Evolutionary conservation across 1,284 basidiomycete genomes (phyloP), one percentile per base, ranked within the genome.

Genomic region (Golubevia pallescens): DNA sequence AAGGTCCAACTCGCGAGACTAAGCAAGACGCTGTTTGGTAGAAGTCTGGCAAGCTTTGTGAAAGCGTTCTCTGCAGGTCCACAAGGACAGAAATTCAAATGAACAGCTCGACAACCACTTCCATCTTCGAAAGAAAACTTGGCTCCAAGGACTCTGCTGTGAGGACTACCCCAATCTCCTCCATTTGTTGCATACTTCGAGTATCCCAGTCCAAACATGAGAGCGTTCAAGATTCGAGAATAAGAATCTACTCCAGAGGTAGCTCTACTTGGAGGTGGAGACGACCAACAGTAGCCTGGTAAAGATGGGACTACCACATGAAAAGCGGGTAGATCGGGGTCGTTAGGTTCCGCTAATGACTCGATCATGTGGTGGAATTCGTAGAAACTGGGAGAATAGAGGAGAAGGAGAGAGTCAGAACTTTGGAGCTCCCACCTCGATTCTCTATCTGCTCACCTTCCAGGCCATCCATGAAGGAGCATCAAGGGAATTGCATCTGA

Each of bases 41-140:
- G 38, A 4, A 60, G 21, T n/a, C 19, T 52, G n/a, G 68, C 57
- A 67, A 76, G 71, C 59, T 73, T 73, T 65, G 55, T 63, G 13
- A 75, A 20, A 1, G 34, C 3, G 34, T 10, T 38, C 3, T 70
- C 70, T 21, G 63, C 62, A 20, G 73, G 67, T 20, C 71, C 63
- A 19, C 70, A 68, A 23, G 77, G 77, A 61, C 74, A 78, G 52
- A 79, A 79, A 67, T 79, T 79, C 67, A 79, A 71, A 56, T 79
- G 77, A 51, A 77, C 71, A 0, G 75, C 75, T n/a, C 69, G 67
- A 6, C 19, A 28, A 16, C 57, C 24, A 4, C 10, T n/a, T 48
- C 57, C 34, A 10, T 10, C 34, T 38, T 38, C 34, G 34, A 38
- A 38, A 5, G 3, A 10, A 38, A 38, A 38, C 34, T 38, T 38